Evolutionary conservation across 1,139 yeast genomes (phyloP).

Genomic region (Suhomyces kunorum): DNA sequence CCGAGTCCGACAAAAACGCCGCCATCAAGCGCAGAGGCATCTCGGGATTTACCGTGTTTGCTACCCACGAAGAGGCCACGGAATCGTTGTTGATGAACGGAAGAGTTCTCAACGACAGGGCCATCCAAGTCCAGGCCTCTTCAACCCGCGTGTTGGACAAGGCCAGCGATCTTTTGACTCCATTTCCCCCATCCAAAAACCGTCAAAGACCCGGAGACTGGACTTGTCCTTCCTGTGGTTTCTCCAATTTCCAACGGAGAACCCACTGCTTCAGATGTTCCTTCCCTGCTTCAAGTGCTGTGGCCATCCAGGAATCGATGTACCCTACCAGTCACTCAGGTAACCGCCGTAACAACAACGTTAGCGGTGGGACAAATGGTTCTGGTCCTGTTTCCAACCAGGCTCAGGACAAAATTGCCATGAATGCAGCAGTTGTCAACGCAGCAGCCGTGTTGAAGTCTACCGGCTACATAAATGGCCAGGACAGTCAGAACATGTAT

Average conservation of each 20-base stretch:
- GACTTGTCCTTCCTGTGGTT: conserved; percentile 96
- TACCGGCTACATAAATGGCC: conserved; percentile 12
- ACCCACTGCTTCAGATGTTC: conserved; percentile 94
- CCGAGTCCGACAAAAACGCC: conserved; percentile 37
- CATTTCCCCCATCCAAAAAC: conserved; percentile 86
- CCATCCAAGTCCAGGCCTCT: conserved; percentile 86
- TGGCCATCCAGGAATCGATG: conserved; percentile 59
- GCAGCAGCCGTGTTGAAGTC: conserved; percentile 19
- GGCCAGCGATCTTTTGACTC: conserved; percentile 77
- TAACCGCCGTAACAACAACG: conserved; percentile 13
- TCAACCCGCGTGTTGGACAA: conserved; percentile 73
- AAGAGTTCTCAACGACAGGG: conserved; percentile 67
- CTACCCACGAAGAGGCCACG: conserved; percentile 82
- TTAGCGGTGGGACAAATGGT: conserved; percentile 3
- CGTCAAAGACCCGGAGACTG: conserved; percentile 97
- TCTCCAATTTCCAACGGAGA: conserved; percentile 90
- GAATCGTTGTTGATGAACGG: conserved; percentile 82
- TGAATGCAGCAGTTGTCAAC: conserved; percentile 17
- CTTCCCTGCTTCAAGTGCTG: conserved; percentile 79
- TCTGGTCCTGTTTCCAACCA: conserved; percentile 1
- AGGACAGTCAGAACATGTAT: conserved; percentile 9
- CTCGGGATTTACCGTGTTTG: conserved; percentile 83
- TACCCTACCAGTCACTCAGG: conserved; percentile 23
- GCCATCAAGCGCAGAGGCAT: conserved; percentile 28
- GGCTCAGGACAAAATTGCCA: conserved; percentile 17